These are phyloP conservation scores for Begonia fuchsioides DNA, from an alignment of 306 rosid genomes.

Conservation along the genomic window DNA sequence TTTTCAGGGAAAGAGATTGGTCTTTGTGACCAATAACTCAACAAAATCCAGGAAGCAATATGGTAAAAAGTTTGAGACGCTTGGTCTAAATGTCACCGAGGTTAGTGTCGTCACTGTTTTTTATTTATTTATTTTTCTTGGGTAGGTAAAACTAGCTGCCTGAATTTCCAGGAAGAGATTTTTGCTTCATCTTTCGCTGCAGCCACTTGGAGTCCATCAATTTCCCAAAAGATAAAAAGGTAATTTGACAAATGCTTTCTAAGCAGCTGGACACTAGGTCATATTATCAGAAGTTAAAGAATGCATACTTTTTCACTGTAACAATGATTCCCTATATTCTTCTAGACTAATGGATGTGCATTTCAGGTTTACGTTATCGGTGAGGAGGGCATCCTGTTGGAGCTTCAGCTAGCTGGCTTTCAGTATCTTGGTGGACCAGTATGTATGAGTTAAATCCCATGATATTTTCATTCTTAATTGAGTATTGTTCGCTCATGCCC, in stretches of 20 bases:
- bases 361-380: constrained; percentile 90
- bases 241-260: too few species aligned
- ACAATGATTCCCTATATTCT: constrained; percentile 6
- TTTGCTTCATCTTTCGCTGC: constrained; percentile 98
- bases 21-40: constrained; percentile 95
- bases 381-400: constrained; percentile 96
- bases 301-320: background rate
- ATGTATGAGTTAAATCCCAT: constrained; percentile 13
- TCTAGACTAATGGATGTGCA: constrained; percentile 16
- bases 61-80: constrained; percentile 94
- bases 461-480: background rate
- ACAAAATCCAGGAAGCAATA: constrained; percentile 98
- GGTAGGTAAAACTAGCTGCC: constrained; percentile 5
- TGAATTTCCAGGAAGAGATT: constrained; percentile 72
- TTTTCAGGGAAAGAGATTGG: constrained; percentile 77
- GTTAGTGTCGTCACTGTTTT: constrained; percentile 27
- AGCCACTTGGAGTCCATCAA: constrained; percentile 80
- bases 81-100: constrained; percentile 76
- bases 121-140: constrained; percentile 10
- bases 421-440: constrained; percentile 96
- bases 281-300: background rate
- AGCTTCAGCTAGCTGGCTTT: constrained; percentile 95
- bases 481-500: too few species aligned
- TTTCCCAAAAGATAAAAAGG: constrained; percentile 94
- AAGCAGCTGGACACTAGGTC: background rate